phyloP scores from a whole-genome alignment of 805 yeast species.

The Candida pseudoglaebosa region DNA sequence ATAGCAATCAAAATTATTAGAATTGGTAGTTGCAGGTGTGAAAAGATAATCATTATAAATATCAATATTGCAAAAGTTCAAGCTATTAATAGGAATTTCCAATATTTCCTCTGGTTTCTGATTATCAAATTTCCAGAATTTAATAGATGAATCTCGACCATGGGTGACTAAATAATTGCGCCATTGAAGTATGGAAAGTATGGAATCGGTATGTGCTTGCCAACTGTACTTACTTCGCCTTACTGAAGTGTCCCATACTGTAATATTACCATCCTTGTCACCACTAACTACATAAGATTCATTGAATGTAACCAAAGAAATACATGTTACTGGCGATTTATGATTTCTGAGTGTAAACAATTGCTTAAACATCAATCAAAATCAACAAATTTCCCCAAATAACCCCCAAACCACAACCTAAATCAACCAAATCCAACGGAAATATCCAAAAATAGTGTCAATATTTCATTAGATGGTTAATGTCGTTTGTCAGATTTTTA shows the following conservation, averaged over 20 bases:
- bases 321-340: slow-evolving; percentile 13
- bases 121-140: slow-evolving; percentile 38
- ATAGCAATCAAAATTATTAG: slow-evolving; percentile 65
- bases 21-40: slow-evolving; percentile 62
- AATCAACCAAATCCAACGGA: no score
- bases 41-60: slow-evolving; percentile 31
- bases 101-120: slow-evolving; percentile 12
- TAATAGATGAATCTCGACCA: slow-evolving; percentile 58
- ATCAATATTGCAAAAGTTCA: slow-evolving; percentile 69
- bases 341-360: slow-evolving; percentile 22
- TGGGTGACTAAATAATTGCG: slow-evolving; percentile 48
- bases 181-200: slow-evolving; percentile 43
- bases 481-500: no score
- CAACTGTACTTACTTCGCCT: slow-evolving; percentile 56
- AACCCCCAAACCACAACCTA: no score
- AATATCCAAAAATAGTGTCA: no score
- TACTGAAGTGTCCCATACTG: slow-evolving; percentile 60
- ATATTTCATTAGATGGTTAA: no score
- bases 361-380: slow-evolving; percentile 4
- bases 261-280: slow-evolving; percentile 60
- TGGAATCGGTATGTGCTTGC: slow-evolving; percentile 52
- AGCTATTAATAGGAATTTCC: slow-evolving; percentile 64
- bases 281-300: slow-evolving; percentile 40
- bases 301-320: slow-evolving; percentile 1
- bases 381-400: neutral